Base-by-base conservation (phyloP, 768 basidiomycete species). In the Mrakia frigida region DNA sequence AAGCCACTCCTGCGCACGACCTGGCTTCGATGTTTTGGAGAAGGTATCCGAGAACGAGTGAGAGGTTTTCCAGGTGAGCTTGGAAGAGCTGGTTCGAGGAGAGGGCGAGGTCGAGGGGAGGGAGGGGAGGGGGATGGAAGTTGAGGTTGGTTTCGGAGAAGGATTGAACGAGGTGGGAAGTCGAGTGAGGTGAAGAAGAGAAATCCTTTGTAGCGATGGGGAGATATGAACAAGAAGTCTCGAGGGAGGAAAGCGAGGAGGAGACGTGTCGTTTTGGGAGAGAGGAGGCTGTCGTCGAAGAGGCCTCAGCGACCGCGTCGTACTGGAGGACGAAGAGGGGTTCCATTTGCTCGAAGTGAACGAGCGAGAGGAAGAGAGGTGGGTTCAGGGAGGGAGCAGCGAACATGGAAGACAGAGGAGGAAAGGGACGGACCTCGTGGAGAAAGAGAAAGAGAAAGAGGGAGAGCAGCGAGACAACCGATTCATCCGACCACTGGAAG, bases 361-460 rank as follows among this genome's bases (percentile, higher is more conserved):
- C 43, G 43, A 18, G 43, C 43, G 43, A 46, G 43, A 7, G 43
- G 43, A 46, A 46, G 43, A 46, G 18, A 18, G 18, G 43, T 18
- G 43, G 18, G 43, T 18, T 46, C 43, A n/a, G n/a, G n/a, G n/a
- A n/a, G n/a, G n/a, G n/a, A n/a, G n/a, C n/a, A n/a, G n/a, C n/a
- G n/a, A n/a, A n/a, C n/a, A n/a, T n/a, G n/a, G 18, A 61, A 25
- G 56, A 63, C 63, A n/a, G 73, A 60, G 14, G 60, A 74, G 6
- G 56, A 41, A 39, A 74, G 16, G 33, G 73, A 16, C 25, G 6
- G 33, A 56, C 61, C 37, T 63, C 23, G 1, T 14, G n/a, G n/a
- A 16, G 6, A 41, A 50, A 16, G 10, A 52, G 41, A 4, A 16
- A 9, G 28, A n/a, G 37, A 21, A 14, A 18, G 43, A 18, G 13